A percentile compares a stretch with the other conserved stretches of the same genome.
phyloP scores from a whole-genome alignment of 805 yeast species.

The Helenozyma baotianmanensis region DNA sequence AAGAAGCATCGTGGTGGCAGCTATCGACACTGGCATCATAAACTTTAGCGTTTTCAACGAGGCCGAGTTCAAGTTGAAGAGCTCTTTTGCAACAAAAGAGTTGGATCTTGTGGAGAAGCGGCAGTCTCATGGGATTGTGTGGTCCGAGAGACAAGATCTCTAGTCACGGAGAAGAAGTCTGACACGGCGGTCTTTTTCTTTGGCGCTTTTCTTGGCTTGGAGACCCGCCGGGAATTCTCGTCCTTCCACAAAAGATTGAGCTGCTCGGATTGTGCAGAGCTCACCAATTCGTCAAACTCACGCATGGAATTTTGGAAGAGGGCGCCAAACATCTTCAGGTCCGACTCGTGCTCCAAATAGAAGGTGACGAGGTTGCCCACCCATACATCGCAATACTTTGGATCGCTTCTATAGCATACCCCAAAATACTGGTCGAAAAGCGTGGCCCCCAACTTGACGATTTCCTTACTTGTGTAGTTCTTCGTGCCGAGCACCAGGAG shows the following conservation, averaged over 20 bases:
- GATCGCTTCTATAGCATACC: conserved; percentile 7
- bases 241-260: too few species aligned
- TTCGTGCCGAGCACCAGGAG: conserved; percentile 3
- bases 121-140: conserved; percentile 11
- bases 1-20: conserved; percentile 55
- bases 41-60: conserved; percentile 56
- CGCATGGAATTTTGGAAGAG: conserved; percentile 5
- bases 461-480: conserved; percentile 2
- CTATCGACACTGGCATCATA: conserved; percentile 70
- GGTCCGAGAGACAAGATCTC: conserved; percentile 9
- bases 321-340: conserved; percentile 2
- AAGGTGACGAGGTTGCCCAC: conserved; percentile 5
- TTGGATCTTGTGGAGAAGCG: conserved; percentile 8
- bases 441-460: conserved; percentile 5
- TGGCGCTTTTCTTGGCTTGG: too few species aligned
- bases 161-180: too few species aligned
- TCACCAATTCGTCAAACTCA: conserved; percentile 2
- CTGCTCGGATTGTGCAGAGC: too few species aligned
- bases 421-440: conserved; percentile 14
- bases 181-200: too few species aligned
- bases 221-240: too few species aligned
- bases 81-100: conserved; percentile 1
- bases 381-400: conserved; percentile 12
- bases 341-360: neutral
- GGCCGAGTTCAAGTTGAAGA: conserved; percentile 41